These are phyloP conservation scores for Kernera saxatilis DNA, from an alignment of 345 rosid species.

Conservation along the genomic window DNA sequence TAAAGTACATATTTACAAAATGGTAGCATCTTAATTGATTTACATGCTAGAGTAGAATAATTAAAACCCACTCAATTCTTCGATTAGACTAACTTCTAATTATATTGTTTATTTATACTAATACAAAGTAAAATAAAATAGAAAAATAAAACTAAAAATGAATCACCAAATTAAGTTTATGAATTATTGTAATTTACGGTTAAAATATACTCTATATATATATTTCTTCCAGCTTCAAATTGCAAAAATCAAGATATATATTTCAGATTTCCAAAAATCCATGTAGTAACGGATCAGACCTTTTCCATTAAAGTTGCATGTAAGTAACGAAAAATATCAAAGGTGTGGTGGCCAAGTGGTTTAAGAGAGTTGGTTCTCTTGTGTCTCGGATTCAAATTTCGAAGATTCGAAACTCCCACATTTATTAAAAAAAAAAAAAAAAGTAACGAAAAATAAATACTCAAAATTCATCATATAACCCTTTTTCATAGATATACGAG, in stretches of 20 bases:
- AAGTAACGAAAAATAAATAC: neutral
- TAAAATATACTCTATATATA: no score
- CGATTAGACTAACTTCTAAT: neutral
- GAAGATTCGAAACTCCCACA: no score
- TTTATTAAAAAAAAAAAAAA: no score
- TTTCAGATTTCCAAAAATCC: neutral
- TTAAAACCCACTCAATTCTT: neutral
- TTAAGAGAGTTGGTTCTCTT: no score
- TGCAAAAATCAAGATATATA: no score
- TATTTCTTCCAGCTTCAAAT: no score
- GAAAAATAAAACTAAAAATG: no score
- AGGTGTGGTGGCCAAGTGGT: no score
- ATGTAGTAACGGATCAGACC: neutral
- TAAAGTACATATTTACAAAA: neutral
- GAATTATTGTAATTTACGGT: no score
- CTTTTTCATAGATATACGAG: neutral
- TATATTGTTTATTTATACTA: no score
- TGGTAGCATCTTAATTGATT: neutral
- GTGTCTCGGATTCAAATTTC: no score
- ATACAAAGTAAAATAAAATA: no score
- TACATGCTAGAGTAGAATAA: neutral
- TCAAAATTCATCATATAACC: neutral
- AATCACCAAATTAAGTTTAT: neutral
- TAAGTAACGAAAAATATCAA: neutral
- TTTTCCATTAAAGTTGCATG: neutral